phyloP scores from a whole-genome alignment of 2,329 filamentous ascomycete species.

The Purpureocillium lavendulum region DNA sequence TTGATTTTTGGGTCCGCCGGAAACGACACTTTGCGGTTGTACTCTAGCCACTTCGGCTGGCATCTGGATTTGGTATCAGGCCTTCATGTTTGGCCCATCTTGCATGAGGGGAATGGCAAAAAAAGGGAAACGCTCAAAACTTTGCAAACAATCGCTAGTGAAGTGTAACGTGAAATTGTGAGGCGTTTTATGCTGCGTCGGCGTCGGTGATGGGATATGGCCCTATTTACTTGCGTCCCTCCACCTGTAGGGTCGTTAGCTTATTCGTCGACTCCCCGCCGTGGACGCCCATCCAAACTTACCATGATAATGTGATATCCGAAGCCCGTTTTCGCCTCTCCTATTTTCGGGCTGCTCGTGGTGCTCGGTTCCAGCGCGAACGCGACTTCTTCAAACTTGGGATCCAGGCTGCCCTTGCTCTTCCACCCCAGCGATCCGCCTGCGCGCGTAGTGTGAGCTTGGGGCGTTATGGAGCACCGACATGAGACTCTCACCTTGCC shows the following conservation, averaged over 20 bases:
- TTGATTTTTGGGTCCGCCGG: conserved; percentile 22
- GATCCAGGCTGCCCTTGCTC: conserved; percentile 55
- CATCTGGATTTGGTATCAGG: conserved; percentile 32
- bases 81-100: conserved; percentile 22
- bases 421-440: conserved; percentile 70
- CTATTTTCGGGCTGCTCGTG: conserved; percentile 54
- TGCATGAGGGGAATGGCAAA: conserved; percentile 33
- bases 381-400: conserved; percentile 64
- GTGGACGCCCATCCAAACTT: conserved; percentile 7
- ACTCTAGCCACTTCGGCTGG: conserved; percentile 39
- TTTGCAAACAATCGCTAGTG: background rate
- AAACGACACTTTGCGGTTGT: conserved; percentile 29
- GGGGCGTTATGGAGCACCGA: background rate
- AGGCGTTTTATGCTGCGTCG: conserved; percentile 6
- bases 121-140: conserved; percentile 18
- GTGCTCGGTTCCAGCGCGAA: conserved; percentile 61
- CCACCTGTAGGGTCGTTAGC: conserved; percentile 19
- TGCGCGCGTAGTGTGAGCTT: conserved; percentile 17
- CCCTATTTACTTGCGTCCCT: conserved; percentile 34
- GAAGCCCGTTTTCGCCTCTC: conserved; percentile 64
- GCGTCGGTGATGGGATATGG: conserved; percentile 2
- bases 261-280: no score
- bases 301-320: conserved; percentile 81
- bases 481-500: conserved; percentile 40
- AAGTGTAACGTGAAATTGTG: background rate